Evolutionary conservation across 495 filamentous ascomycete genomes (phyloP), one percentile per base, ranked within the genome.

Genomic region (Paragyromitra xinjiangensis): DNA sequence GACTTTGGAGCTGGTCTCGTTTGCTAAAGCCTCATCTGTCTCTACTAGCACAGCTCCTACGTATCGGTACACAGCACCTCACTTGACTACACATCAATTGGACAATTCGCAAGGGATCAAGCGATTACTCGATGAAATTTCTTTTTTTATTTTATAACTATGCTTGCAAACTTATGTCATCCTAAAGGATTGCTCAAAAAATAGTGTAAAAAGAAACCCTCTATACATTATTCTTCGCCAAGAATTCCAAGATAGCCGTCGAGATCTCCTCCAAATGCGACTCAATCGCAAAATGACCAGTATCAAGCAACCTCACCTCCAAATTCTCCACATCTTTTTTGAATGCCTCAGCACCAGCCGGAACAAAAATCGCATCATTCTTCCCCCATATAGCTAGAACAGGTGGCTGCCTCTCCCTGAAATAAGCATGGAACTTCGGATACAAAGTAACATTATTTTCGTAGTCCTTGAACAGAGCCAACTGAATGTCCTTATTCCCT

Each of bases 201-300:
- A 42, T 24, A n/a, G n/a, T 26, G 34, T 11, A 29, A 29, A 45
- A n/a, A 9, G 29, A 19, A 45, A 29, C 3, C 24, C 34, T 59
- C 16, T 71, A 71, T 9, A 64, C 53, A 69, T 39, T 40, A 48
- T 75, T 78, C 69, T 79, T 85, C 26, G 72, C 79, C 71, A 89
- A 82, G 78, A 90, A 89, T 7, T 78, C 79, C 69, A 85, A 72
- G 22, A 88, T 87, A 80, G 85, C 81, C 50, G 66, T 62, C 4
- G 86, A 88, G 82, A 91, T 86, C 77, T 84, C 82, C 61, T 80
- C 80, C 61, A 83, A 81, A 71, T 90, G 85, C 1, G 83, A 89
- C 84, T 91, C 89, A 0, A 89, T 80, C 19, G 89, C 89, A 84
- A 91, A 91, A 83, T 92, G 90, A 0, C 88, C 88, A 0, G 86